phyloP scores from a whole-genome alignment of 768 basidiomycete genomes.

The Leccinum incarnatum region DNA sequence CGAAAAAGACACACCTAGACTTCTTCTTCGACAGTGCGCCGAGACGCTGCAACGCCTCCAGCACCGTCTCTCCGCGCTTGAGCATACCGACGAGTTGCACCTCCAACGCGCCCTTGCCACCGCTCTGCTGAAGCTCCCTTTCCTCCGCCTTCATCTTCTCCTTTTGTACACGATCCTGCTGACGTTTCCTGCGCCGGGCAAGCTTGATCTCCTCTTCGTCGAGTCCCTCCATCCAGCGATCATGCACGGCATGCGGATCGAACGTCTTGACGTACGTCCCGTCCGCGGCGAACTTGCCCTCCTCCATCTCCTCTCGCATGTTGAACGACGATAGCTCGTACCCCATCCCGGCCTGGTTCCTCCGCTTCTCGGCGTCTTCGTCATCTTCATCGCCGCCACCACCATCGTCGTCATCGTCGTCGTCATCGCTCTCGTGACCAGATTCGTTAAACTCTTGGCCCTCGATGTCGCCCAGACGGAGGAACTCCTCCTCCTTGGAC shows the following conservation, averaged over 20 bases:
- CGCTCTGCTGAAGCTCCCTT: slow-evolving; percentile 63
- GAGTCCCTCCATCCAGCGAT: slow-evolving; percentile 93
- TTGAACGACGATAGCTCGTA: slow-evolving; percentile 94
- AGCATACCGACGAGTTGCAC: slow-evolving; percentile 69
- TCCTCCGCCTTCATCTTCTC: slow-evolving; percentile 73
- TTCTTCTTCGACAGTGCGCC: slow-evolving; percentile 62
- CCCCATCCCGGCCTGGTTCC: slow-evolving; percentile 87
- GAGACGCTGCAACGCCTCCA: slow-evolving; percentile 85
- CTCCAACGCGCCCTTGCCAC: slow-evolving; percentile 63
- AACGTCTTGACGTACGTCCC: slow-evolving; percentile 82
- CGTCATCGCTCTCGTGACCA: slow-evolving; percentile 35
- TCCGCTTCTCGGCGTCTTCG: slow-evolving; percentile 75
- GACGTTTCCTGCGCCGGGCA: slow-evolving; percentile 72
- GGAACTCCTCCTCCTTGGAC: slow-evolving; percentile 67
- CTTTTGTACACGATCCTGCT: slow-evolving; percentile 68
- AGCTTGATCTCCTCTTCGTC: slow-evolving; percentile 83
- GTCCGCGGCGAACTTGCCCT: slow-evolving; percentile 95
- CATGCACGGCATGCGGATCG: slow-evolving; percentile 90
- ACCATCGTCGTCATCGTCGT: slow-evolving; percentile 23
- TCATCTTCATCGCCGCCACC: slow-evolving; percentile 41
- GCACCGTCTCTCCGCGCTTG: slow-evolving; percentile 86
- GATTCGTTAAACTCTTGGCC: slow-evolving; percentile 79
- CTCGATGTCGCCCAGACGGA: slow-evolving; percentile 92
- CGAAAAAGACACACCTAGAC: slow-evolving; percentile 21
- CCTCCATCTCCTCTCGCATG: slow-evolving; percentile 98